Evolutionary conservation across 805 yeast genomes (phyloP), one percentile per base, ranked within the genome.

Genomic region (Cyberlindnera mrakii): DNA sequence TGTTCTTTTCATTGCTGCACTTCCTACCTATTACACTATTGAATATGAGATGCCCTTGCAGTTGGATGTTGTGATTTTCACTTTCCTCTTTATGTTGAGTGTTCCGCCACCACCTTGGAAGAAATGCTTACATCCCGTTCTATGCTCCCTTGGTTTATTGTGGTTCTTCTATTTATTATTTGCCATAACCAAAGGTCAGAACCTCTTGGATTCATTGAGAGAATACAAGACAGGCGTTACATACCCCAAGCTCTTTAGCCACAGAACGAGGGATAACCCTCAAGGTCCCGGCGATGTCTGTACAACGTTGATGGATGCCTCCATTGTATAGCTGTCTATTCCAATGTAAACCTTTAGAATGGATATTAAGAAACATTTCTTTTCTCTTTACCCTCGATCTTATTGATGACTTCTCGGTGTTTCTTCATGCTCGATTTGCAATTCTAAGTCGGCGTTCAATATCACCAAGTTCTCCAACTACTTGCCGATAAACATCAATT

Each of bases 201-300:
- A 75, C 32, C 83, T 82, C 50, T 62, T 78, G 32, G 67, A 65
- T 3, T 72, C 72, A 23, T 66, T 85, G 45, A 55, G 63, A 35
- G 67, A 68, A 50, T 85, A 80, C 64, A 77, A 79, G 50, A 85
- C 91, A 0, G 90, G 90, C 0, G 69, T 80, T 43, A 82, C 69
- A 14, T 85, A 85, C 54, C 58, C 81, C 37, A 63, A 72, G 44
- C 66, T 85, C 23, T 82, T 83, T 59, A 72, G 72, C 51, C 59
- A 64, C 20, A 41, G 37, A 34, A 20, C 25, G 6, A 50, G 40
- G n/a, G 43, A 46, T 7, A 57, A 61, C 17, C 73, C 78, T 74
- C 93, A 93, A 1, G 95, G 95, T 0, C 85, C 90, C 13, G 95
- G 95, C 2, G 95, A 85, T 56, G 67, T 85, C n/a, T 68, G 85